Percentiles rank a stretch among this genome's conserved stretches.
These are phyloP conservation scores for Mycena indigotica DNA, from an alignment of 768 basidiomycete genomes.

Conservation along the genomic window DNA sequence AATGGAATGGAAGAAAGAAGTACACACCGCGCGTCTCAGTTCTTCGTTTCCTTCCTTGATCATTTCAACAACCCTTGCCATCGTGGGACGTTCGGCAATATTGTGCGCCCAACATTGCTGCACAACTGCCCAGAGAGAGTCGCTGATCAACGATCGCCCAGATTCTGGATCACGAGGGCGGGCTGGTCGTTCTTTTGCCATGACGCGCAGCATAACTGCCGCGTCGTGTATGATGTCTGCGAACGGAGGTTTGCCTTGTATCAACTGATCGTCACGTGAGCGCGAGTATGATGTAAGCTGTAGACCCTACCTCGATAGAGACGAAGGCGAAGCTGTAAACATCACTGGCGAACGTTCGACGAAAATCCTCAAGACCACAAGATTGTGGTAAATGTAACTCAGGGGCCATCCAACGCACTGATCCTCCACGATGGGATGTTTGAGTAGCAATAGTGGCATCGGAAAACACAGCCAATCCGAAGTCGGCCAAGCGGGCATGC, in stretches of 20 bases:
- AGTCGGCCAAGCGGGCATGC: conserved; percentile 29
- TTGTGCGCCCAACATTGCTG: conserved; percentile 23
- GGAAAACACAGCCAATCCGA: conserved; percentile 28
- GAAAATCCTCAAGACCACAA: conserved; percentile 20
- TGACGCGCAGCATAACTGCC: conserved; percentile 24
- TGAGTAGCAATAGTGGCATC: conserved; percentile 27
- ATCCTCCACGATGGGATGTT: conserved; percentile 22
- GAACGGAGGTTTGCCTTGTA: conserved; percentile 25
- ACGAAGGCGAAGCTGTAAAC: conserved; percentile 28
- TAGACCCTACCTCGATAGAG: conserved; percentile 25
- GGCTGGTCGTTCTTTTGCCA: conserved; percentile 23
- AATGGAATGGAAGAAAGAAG: neutral
- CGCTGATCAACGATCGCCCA: conserved; percentile 13
- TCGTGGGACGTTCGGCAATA: conserved; percentile 16
- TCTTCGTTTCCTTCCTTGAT: conserved; percentile 18
- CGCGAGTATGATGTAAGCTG: neutral
- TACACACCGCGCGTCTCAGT: conserved; percentile 2
- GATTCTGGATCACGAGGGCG: conserved; percentile 14
- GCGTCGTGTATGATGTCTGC: conserved; percentile 21
- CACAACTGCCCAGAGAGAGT: conserved; percentile 20
- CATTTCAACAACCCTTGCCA: conserved; percentile 19
- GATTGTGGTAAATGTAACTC: conserved; percentile 27
- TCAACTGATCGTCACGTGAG: conserved; percentile 15
- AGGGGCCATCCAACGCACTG: conserved; percentile 30
- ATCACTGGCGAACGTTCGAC: conserved; percentile 26